Base-by-base conservation (phyloP, 768 basidiomycete species). In the Pilatotrama ljubarskyi region DNA sequence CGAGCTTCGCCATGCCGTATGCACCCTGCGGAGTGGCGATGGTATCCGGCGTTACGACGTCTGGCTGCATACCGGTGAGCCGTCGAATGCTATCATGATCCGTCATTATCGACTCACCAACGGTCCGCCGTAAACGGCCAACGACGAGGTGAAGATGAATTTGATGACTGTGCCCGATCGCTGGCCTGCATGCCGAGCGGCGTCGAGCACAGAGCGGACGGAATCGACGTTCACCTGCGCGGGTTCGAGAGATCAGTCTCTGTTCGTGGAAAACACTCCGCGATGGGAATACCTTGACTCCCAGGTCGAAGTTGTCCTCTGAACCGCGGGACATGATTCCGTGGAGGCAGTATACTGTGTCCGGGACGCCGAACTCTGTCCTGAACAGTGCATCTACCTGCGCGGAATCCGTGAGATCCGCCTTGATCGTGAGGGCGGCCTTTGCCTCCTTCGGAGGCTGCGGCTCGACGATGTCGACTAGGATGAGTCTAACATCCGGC, bases 301-400 rank as follows among this genome's bases (percentile, higher is more conserved):
- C 84, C 1, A 85, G 66, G 41, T 82, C 81, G 67, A 86, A 85
- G 62, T 84, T 78, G 58, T 82, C 81, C 68, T 86, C 85, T 15
- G 82, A 78, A 36, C 82, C 82, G 15, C 84, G 80, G 24, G 83
- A 84, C 85, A 86, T 85, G 65, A 85, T 83, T 2, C 85, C 85
- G 65, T 82, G 80, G 24, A 81, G 69, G 57, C 79, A 81, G 62
- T 81, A 81, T 18, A 81, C 69, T 7, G 75, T 77, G 60, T 78
- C 76, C 0, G 78, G 79, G 5, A 77, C 62, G 15, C 78, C 79
- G 38, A 75, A 69, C 24, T 68, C 50, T 10, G 77, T 79, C 18
- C 68, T 64, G 68, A 81, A 81, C 11, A 81, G 65, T 0, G 59
- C 61, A 35, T 79, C 72, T 35, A 75, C 67, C 51, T 77, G 70